A percentile compares a stretch with the other conserved stretches of the same genome.
phyloP scores from a whole-genome alignment of 192 early-diverging fungal species.

The Phlyctochytrium bullatum region DNA sequence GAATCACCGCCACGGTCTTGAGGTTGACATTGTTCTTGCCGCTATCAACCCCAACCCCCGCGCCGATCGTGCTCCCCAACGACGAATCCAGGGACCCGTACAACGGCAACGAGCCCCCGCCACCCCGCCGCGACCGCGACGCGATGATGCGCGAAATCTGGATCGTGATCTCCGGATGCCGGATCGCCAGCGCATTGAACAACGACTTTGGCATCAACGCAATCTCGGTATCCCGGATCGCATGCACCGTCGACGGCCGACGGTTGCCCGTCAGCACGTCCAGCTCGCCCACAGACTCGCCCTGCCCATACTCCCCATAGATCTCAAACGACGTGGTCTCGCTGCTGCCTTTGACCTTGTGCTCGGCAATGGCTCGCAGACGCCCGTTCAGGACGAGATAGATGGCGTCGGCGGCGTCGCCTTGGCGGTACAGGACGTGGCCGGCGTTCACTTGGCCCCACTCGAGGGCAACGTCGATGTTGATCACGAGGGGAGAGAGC shows the following conservation, averaged over 20 bases:
- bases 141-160: conserved; percentile 90
- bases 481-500: conserved; percentile 76
- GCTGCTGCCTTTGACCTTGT: conserved; percentile 8
- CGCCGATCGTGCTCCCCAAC: too few species aligned
- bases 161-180: conserved; percentile 89
- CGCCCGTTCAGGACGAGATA: conserved; percentile 93
- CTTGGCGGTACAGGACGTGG: conserved; percentile 87
- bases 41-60: conserved; percentile 15
- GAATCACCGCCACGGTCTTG: conserved; percentile 91
- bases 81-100: background rate
- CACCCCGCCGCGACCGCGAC: conserved; percentile 36
- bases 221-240: conserved; percentile 95
- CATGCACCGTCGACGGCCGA: conserved; percentile 85
- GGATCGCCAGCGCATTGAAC: conserved; percentile 85
- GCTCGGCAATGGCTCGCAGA: conserved; percentile 78
- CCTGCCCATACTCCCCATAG: conserved; percentile 88
- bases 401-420: conserved; percentile 82
- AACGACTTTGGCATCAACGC: conserved; percentile 93
- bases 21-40: conserved; percentile 84
- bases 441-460: conserved; percentile 95
- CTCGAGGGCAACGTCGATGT: conserved; percentile 65
- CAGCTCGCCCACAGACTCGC: conserved; percentile 93
- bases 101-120: conserved; percentile 9
- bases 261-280: conserved; percentile 79
- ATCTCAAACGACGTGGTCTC: conserved; percentile 59